These are phyloP conservation scores for Elsinoe ampelina DNA, from an alignment of 2,329 filamentous ascomycete genomes.

Conservation along the genomic window DNA sequence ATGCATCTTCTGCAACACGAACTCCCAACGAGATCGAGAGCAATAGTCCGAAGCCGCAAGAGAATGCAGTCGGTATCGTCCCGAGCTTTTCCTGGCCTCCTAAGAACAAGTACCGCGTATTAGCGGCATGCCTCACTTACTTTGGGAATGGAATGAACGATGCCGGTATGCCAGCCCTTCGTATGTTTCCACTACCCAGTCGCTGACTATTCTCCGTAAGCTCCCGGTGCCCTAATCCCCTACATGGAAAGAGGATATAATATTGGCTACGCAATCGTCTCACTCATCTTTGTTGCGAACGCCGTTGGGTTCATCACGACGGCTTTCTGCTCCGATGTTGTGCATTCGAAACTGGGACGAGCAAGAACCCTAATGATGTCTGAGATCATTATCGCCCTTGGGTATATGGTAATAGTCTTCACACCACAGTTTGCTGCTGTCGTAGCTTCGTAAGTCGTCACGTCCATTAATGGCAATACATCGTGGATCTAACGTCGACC, in stretches of 20 bases:
- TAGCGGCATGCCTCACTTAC: constrained; percentile 55
- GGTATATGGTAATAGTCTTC: constrained; percentile 56
- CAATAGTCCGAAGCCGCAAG: constrained; percentile 44
- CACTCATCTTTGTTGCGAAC: constrained; percentile 71
- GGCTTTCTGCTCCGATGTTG: constrained; percentile 57
- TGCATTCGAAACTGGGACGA: constrained; percentile 55
- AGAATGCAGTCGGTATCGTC: constrained; percentile 35
- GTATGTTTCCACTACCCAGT: neutral
- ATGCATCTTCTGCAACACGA: constrained; percentile 21
- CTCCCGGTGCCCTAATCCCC: constrained; percentile 68
- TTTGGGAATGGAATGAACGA: constrained; percentile 66
- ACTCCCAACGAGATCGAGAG: constrained; percentile 42
- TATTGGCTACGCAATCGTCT: constrained; percentile 70
- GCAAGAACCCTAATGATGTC: constrained; percentile 53
- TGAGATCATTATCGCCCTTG: constrained; percentile 48
- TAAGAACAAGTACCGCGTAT: constrained; percentile 62
- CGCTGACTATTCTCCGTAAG: constrained; percentile 14
- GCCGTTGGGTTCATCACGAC: constrained; percentile 67
- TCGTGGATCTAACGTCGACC: constrained; percentile 15
- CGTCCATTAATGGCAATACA: neutral
- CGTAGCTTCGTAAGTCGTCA: constrained; percentile 38
- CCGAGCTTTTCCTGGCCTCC: constrained; percentile 49
- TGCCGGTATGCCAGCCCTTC: constrained; percentile 14
- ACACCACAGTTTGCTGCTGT: constrained; percentile 62
- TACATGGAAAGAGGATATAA: constrained; percentile 68